Base-by-base conservation (phyloP, 352 stramenopile species). In the Thalassiosira mediterranea region DNA sequence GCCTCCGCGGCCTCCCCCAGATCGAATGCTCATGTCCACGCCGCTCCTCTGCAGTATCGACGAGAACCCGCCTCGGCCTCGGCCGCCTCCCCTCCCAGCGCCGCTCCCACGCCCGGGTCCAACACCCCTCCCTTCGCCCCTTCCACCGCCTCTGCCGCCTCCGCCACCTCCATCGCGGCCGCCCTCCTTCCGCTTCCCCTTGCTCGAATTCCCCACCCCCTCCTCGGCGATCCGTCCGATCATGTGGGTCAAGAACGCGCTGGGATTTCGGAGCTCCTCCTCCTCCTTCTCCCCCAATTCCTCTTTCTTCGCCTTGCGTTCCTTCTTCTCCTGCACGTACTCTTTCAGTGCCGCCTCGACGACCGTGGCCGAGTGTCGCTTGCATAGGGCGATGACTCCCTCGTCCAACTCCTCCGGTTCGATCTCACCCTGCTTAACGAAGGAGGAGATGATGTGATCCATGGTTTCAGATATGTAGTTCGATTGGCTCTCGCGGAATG, bases 341-440 rank as follows among this genome's bases (percentile, higher is more conserved):
- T 91, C 74, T 10, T 83, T 81, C 11, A 95, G 56, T 29, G 88
- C 83, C 34, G 77, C 59, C 51, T 93, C 76, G 11, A 95, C 88
- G 8, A 92, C 80, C 26, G 64, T 42, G 19, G 77, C 81, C 17
- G 79, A 80, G 68, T 91, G 82, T 21, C 88, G 68, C 64, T 88
- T 88, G 47, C 80, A 90, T 38, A 95, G 66, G 26, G 57, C 72
- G 65, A 94, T 84, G 17, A 90, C 87, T 25, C 87, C 82, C n/a
- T 93, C 87, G 59, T 95, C 91, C 28, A 95, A 80, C 79, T 95
- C 91, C 15, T 72, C 79, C 57, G 87, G 57, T 13, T 79, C 34
- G 4, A 95, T 77, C 47, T 92, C 79, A 10, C 90, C 89, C 40
- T 70, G 88, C 21, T 80, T 70, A 7, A 91, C 77, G 48, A 89